Conservation (phyloP, 2,329 filamentous ascomycete genomes). For the Coniochaeta hoffmannii region DNA sequence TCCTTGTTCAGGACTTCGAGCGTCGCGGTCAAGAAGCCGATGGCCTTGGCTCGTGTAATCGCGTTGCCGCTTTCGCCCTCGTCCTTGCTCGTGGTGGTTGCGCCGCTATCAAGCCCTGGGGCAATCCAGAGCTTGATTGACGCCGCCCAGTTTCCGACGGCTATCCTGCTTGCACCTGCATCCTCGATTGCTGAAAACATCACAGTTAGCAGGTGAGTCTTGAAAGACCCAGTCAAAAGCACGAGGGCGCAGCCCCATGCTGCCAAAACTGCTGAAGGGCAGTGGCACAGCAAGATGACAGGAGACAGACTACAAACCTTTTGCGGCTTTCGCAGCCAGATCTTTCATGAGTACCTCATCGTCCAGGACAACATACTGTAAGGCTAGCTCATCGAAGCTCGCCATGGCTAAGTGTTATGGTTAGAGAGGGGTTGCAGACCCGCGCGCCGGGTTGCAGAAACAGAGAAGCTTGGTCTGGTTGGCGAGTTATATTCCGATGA, state of each 20-base stretch:
- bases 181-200: background rate
- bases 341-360: slow-evolving; percentile 30
- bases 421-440: background rate
- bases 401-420: slow-evolving; percentile 36
- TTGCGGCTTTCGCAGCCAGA: slow-evolving; percentile 38
- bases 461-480: too few species aligned
- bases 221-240: background rate
- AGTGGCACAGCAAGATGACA: background rate
- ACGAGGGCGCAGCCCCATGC: background rate
- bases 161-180: background rate
- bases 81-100: slow-evolving; percentile 16
- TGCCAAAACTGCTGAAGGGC: background rate
- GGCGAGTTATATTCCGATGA: too few species aligned
- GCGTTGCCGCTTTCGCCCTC: slow-evolving; percentile 37
- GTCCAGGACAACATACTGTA: slow-evolving; percentile 47
- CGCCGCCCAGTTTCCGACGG: slow-evolving; percentile 12
- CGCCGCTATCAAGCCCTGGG: slow-evolving; percentile 17
- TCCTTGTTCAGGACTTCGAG: slow-evolving; percentile 38
- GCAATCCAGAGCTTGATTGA: slow-evolving; percentile 23
- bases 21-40: slow-evolving; percentile 50
- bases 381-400: slow-evolving; percentile 42
- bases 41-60: slow-evolving; percentile 46
- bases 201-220: background rate
- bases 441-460: background rate
- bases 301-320: slow-evolving; percentile 19